Evolutionary conservation across 176 grass and related monocot genomes (phyloP).

Genomic region (Eragrostis nindensis): DNA sequence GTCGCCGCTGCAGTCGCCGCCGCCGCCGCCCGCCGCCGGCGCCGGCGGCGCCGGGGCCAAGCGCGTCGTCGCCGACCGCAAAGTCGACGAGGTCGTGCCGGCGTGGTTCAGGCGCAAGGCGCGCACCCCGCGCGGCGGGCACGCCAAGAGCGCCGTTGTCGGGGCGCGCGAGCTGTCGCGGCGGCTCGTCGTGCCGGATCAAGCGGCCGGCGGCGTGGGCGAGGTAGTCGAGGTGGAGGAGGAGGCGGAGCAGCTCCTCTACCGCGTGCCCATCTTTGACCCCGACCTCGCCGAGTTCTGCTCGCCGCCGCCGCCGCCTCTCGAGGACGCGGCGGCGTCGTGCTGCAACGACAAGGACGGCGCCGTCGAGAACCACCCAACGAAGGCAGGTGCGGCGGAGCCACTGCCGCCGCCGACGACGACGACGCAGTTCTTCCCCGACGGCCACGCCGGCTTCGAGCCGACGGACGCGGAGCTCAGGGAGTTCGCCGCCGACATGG

Average conservation of each 20-base stretch:
- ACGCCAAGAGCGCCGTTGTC: slow-evolving; percentile 17
- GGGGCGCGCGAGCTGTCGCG: slow-evolving; percentile 23
- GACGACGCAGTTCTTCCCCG: slow-evolving; percentile 20
- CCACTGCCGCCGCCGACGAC: background rate
- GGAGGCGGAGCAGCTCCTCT: slow-evolving; percentile 67
- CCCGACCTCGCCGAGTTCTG: slow-evolving; percentile 69
- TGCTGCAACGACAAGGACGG: slow-evolving; percentile 30
- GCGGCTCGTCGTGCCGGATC: slow-evolving; percentile 57
- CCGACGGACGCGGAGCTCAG: slow-evolving; percentile 74
- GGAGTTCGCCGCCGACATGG: slow-evolving; percentile 96
- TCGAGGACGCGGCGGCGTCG: slow-evolving; percentile 49
- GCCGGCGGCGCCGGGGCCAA: too few relatives aligned
- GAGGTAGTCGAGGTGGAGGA: slow-evolving; percentile 35
- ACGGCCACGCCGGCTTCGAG: slow-evolving; percentile 39
- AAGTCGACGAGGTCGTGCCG: slow-evolving; percentile 49
- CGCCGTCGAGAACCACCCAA: slow-evolving; percentile 31
- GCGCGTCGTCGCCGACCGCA: background rate
- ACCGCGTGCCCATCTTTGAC: slow-evolving; percentile 76
- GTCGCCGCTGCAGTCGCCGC: background rate
- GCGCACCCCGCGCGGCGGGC: slow-evolving; percentile 62
- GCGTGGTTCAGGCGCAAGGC: slow-evolving; percentile 90
- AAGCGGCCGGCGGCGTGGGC: slow-evolving; percentile 15
- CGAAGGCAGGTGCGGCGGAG: background rate
- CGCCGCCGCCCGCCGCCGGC: background rate
- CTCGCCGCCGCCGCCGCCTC: slow-evolving; percentile 47